Percentiles rank a stretch among this genome's conserved stretches.
These are phyloP conservation scores for Aspergillus sp. DNA, from an alignment of 2,329 filamentous ascomycete species.

Conservation along the genomic window DNA sequence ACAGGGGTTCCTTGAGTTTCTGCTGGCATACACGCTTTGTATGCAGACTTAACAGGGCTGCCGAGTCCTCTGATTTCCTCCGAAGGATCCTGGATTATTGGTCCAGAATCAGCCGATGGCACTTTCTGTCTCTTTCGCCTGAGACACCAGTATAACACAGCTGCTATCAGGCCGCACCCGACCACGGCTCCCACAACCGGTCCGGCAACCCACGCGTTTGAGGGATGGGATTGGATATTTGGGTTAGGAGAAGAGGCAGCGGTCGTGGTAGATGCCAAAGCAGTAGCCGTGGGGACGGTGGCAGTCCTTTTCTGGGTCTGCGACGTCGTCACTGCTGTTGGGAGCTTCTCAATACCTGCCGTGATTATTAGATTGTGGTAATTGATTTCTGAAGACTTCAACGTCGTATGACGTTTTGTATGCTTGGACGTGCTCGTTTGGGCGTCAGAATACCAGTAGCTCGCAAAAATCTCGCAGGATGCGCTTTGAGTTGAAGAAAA, in stretches of 20 bases:
- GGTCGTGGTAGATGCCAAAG: neutral
- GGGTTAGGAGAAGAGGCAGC: neutral
- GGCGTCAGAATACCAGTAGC: neutral
- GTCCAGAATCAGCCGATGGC: no score
- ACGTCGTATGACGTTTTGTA: neutral
- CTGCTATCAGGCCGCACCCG: neutral
- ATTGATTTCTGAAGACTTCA: neutral
- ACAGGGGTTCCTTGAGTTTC: neutral
- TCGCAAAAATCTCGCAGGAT: neutral
- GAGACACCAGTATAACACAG: neutral
- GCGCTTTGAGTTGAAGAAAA: neutral
- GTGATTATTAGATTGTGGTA: neutral
- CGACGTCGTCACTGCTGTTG: neutral
- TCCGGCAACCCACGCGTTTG: neutral
- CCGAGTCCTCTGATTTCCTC: neutral
- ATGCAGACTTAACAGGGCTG: neutral
- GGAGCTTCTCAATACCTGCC: neutral
- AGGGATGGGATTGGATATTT: no score
- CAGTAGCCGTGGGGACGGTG: neutral
- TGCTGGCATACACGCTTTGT: neutral
- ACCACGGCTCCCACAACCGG: neutral
- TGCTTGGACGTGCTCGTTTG: neutral
- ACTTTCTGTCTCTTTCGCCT: neutral
- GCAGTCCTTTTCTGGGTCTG: neutral
- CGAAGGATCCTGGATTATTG: neutral